Conservation (phyloP, 306 rosid genomes). For the Pyrus pyrifolia region DNA sequence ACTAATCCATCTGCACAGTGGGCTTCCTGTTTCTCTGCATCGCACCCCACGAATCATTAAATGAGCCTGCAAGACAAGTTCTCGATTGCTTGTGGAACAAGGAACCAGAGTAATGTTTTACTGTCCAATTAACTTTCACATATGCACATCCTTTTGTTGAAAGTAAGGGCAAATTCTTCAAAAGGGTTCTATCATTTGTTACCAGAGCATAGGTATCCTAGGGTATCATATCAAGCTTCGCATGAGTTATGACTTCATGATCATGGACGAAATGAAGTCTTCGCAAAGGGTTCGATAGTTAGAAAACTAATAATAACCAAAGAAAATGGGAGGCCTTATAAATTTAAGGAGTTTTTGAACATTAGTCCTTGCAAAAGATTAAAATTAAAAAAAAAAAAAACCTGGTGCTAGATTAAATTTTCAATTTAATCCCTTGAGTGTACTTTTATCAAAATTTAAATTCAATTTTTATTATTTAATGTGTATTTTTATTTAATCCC, state of each 20-base stretch:
- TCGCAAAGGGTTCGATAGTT: too few species aligned
- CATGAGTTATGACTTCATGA: neutral
- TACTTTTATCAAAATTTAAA: too few species aligned
- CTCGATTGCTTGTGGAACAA: neutral
- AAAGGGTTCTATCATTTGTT: neutral
- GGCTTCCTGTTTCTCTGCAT: neutral
- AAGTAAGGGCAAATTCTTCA: neutral
- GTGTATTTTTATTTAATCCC: too few species aligned
- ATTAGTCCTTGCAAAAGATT: too few species aligned
- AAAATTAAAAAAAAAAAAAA: too few species aligned
- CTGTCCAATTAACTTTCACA: neutral
- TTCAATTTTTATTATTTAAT: too few species aligned
- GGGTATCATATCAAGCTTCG: neutral
- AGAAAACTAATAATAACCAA: too few species aligned
- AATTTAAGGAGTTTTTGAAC: too few species aligned
- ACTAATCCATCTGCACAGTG: neutral
- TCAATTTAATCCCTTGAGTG: too few species aligned
- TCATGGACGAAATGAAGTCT: too few species aligned
- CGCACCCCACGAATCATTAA: neutral
- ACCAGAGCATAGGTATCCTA: neutral
- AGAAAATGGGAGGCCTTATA: too few species aligned
- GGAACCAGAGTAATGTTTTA: neutral
- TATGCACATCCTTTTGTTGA: neutral
- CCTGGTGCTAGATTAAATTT: too few species aligned
- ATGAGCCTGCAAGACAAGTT: neutral